These are phyloP conservation scores for Coemansia erecta DNA, from an alignment of 192 early-diverging fungal species.

Conservation along the genomic window DNA sequence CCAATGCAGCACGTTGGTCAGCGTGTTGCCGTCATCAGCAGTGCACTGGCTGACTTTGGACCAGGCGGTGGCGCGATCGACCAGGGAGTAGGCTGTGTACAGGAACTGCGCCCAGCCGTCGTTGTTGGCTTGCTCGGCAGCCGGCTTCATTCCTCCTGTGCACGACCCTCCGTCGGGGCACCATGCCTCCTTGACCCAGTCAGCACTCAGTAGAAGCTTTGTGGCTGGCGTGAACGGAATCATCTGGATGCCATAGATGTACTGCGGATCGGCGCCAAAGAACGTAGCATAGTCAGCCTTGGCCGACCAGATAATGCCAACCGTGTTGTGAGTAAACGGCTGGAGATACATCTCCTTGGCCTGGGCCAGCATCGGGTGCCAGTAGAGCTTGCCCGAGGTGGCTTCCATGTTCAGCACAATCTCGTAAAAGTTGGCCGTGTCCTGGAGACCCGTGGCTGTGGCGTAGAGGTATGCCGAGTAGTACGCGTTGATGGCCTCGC, in stretches of 20 bases:
- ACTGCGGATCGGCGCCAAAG: constrained; percentile 52
- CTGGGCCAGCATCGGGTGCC: constrained; percentile 46
- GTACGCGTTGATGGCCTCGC: constrained; percentile 59
- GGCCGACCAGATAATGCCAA: constrained; percentile 55
- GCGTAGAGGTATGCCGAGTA: constrained; percentile 55
- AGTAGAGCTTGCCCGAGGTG: constrained; percentile 49
- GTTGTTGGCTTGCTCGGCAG: constrained; percentile 22
- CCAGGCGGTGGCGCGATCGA: constrained; percentile 44
- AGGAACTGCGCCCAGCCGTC: constrained; percentile 52
- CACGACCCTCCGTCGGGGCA: constrained; percentile 24
- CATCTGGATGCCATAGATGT: constrained; percentile 59
- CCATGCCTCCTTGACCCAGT: constrained; percentile 54
- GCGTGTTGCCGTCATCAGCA: constrained; percentile 57
- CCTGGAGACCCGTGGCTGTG: constrained; percentile 27
- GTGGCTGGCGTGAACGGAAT: constrained; percentile 56
- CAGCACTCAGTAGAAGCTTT: constrained; percentile 23
- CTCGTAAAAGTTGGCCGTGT: constrained; percentile 46
- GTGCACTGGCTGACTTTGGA: constrained; percentile 19
- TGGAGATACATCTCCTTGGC: constrained; percentile 29
- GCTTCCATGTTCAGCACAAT: constrained; percentile 55
- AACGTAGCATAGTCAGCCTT: constrained; percentile 53
- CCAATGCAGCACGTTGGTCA: constrained; percentile 56
- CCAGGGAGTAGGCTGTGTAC: constrained; percentile 46
- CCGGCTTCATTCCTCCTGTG: constrained; percentile 41
- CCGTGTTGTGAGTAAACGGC: constrained; percentile 40